A percentile compares a stretch with the other conserved stretches of the same genome.
Evolutionary conservation across 78 protist genomes (phyloP).

Genomic region (Anaeramoeba ignava): DNA sequence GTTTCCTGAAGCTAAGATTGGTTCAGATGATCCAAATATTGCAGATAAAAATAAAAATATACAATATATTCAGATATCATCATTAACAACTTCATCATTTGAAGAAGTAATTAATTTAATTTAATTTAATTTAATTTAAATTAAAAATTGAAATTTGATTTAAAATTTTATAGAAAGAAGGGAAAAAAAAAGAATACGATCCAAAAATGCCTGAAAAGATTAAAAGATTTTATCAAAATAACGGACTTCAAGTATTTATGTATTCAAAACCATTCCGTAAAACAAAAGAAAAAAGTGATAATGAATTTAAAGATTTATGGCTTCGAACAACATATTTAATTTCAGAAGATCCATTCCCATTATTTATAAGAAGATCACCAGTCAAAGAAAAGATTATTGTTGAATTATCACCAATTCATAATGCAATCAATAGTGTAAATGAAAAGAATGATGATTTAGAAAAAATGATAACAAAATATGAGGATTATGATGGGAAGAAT

Average conservation of each 20-base stretch:
- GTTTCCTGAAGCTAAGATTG: neutral
- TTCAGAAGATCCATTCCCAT: constrained; percentile 39
- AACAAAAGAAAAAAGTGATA: constrained; percentile 15
- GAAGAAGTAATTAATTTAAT: too few species aligned
- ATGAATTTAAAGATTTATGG: constrained; percentile 56
- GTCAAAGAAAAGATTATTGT: constrained; percentile 12
- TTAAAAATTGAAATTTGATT: too few species aligned
- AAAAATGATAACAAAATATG: too few species aligned
- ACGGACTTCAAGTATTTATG: neutral
- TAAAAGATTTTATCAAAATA: neutral
- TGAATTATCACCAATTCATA: constrained; percentile 25
- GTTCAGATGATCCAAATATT: neutral
- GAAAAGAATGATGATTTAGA: constrained; percentile 42
- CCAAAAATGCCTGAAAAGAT: neutral
- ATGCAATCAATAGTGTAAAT: constrained; percentile 39
- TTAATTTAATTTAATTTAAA: too few species aligned
- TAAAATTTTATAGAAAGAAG: too few species aligned
- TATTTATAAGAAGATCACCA: constrained; percentile 36
- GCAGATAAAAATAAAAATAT: too few species aligned
- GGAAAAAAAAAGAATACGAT: too few species aligned
- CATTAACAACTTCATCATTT: too few species aligned
- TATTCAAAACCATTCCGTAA: neutral
- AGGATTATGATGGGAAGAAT: constrained; percentile 20
- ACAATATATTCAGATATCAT: too few species aligned
- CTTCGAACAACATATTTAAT: constrained; percentile 23